These are phyloP conservation scores for Cruciata laevipes DNA, from an alignment of 257 asterid species.

Conservation along the genomic window DNA sequence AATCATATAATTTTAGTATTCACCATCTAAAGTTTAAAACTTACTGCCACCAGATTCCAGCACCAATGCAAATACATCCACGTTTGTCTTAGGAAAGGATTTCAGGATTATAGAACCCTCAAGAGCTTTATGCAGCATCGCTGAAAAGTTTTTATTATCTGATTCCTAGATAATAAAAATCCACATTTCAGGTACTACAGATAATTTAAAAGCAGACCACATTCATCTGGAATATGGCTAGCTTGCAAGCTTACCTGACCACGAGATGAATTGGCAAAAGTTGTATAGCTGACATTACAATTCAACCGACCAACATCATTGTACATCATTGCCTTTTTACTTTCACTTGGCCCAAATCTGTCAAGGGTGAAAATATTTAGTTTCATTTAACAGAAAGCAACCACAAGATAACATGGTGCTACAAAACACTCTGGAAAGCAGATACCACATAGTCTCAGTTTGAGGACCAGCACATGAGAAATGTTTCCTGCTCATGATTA, in stretches of 20 bases:
- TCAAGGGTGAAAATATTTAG: slow-evolving; percentile 16
- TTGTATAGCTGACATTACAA: slow-evolving; percentile 75
- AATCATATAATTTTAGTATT: not conserved
- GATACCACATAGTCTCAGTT: slow-evolving; percentile 1
- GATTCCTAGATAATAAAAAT: slow-evolving; percentile 41
- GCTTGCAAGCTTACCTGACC: slow-evolving; percentile 52
- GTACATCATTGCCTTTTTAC: slow-evolving; percentile 97
- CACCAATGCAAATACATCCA: slow-evolving; percentile 96
- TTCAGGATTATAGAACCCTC: slow-evolving; percentile 86
- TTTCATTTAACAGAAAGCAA: not conserved
- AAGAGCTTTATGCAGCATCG: slow-evolving; percentile 88
- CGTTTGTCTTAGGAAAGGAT: slow-evolving; percentile 93
- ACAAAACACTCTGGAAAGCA: slow-evolving; percentile 1
- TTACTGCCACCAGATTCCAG: slow-evolving; percentile 98
- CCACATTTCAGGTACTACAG: slow-evolving; percentile 15
- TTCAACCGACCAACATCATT: slow-evolving; percentile 81
- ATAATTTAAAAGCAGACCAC: not conserved
- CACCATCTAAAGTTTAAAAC: slow-evolving; percentile 24
- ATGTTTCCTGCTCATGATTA: not conserved
- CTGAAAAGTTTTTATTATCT: slow-evolving; percentile 68
- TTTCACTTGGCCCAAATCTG: slow-evolving; percentile 94
- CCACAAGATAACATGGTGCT: slow-evolving; percentile 16
- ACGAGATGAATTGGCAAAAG: slow-evolving; percentile 66
- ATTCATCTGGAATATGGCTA: slow-evolving; percentile 4
- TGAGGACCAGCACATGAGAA: not conserved